Evolutionary conservation across 768 basidiomycete species (phyloP), one percentile per base, ranked within the genome.

Genomic region (Dacryopinax primogenitus): DNA sequence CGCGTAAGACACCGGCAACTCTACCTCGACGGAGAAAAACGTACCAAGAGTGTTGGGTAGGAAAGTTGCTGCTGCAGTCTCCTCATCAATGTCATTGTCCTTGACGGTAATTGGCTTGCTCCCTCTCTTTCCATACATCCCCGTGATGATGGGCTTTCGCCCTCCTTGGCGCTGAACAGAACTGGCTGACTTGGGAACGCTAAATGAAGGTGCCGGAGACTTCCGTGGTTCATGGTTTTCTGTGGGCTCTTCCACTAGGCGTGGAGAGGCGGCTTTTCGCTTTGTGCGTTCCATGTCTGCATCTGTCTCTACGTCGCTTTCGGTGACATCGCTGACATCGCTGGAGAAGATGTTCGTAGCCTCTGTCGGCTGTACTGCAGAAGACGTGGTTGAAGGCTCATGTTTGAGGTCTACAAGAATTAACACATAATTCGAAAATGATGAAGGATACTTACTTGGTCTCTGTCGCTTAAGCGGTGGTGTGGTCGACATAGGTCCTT

Each of bases 311-410:
- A 75, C 51, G 32, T 58, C 51, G 67, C 34, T 69, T 65, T 35
- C 64, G 61, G 39, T 69, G 67, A 23, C 73, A 62, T 28, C 74
- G 63, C 64, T 75, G 72, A 62, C 66, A 32, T 58, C 51, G 51
- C 51, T 58, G 9, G 51, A 58, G 51, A 58, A 58, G n/a, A n/a
- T n/a, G n/a, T n/a, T n/a, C n/a, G n/a, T n/a, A n/a, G n/a, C n/a
- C n/a, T n/a, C n/a, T n/a, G n/a, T n/a, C n/a, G n/a, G n/a, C n/a
- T n/a, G n/a, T n/a, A n/a, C n/a, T n/a, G n/a, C n/a, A n/a, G n/a
- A n/a, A n/a, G n/a, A n/a, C n/a, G n/a, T n/a, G n/a, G n/a, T n/a
- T n/a, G n/a, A n/a, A n/a, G n/a, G n/a, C n/a, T n/a, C n/a, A n/a
- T n/a, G n/a, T n/a, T n/a, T n/a, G n/a, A 18, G 18, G 23, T 44